Base-by-base conservation (phyloP, 352 stramenopile species). In the Pythium vanterpoolii region DNA sequence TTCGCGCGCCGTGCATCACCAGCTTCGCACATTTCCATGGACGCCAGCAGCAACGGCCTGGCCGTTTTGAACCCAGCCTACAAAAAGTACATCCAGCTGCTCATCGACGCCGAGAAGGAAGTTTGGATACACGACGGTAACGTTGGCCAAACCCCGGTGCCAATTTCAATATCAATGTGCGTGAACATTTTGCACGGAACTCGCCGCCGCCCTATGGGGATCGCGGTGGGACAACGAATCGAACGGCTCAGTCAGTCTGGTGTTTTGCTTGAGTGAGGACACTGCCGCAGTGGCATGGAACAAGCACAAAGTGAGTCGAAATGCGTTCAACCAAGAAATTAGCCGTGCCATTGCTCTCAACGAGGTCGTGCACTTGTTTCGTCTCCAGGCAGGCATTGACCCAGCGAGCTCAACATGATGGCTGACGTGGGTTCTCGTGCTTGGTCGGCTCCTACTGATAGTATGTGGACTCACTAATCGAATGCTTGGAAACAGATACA, bases 191-290 rank as follows among this genome's bases (percentile, higher is more conserved):
- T 54, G 64, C 30, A 62, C 76, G 0, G 68, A 56, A 0, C 18
- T 79, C 0, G 62, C 62, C 0, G 0, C 66, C 2, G 56, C 47
- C 38, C 36, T 62, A 0, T 77, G 60, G 66, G 72, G 58, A 9
- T 16, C 39, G 19, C 39, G 34, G 9, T 70, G 66, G 53, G 18
- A 51, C 14, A 0, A 14, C 28, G 34, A 18, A 21, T 61, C 2
- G 0, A 4, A 6, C 40, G 43, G 26, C 13, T 10, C 16, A 19
- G 24, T 74, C 3, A 53, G 57, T 7, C 66, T 72, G 19, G 38
- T 76, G 0, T 64, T 57, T 8, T 72, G 62, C 16, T 74, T 62
- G 60, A 71, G 36, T n/a, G 66, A 79, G 33, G 76, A 79, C 0
- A 48, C 46, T 0, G 53, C 27, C 66, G 66, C 66, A 0, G 68